Base-by-base conservation (phyloP, 148 eudicot genomes). In the Talinum fruticosum region DNA sequence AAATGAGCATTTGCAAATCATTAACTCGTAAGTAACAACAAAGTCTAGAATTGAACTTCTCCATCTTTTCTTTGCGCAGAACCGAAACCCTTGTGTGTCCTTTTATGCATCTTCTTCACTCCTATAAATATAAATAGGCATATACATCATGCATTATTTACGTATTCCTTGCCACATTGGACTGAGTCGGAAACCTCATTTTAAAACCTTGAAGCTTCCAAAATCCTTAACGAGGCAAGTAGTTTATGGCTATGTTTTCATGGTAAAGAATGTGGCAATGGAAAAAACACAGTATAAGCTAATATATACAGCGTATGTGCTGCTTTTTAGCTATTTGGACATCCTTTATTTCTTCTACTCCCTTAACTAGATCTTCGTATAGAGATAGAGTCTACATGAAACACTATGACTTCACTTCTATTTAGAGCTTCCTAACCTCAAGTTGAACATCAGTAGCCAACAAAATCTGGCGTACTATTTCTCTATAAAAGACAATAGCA, bases 331-430 rank as follows among this genome's bases (percentile, higher is more conserved):
- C 32, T 32, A 29, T 61, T 10, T 10, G 23, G 15, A 23, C 65
- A 38, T 28, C 30, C 59, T 78, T 44, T 13, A 71, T 59, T 14
- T 61, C 75, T 62, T 23, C 71, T 66, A 24, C 37, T 61, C 35
- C n/a, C n/a, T n/a, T n/a, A 75, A 16, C 51, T 37, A 14, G 29
- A 26, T n/a, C 28, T 38, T 23, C 53, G 38, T 61, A 8, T 36
- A 8, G 67, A 16, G 36, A 18, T 23, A 37, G 38, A 74, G 29
- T 34, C 21, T 13, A 61, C 3, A 72, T 41, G 24, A 6, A 61
- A 75, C 28, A 75, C 12, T 41, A 41, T 14, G 30, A 75, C 6
- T 24, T 33, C 37, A 21, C 21, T 1, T 23, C 33, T 10, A 30
- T 38, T n/a, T 49, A 38, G 21, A 41, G 33, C 76, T 29, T 71